Percentiles rank a stretch among this genome's conserved stretches.
phyloP scores from a whole-genome alignment of 2,329 filamentous ascomycete species.

The Sporothrix protearum region DNA sequence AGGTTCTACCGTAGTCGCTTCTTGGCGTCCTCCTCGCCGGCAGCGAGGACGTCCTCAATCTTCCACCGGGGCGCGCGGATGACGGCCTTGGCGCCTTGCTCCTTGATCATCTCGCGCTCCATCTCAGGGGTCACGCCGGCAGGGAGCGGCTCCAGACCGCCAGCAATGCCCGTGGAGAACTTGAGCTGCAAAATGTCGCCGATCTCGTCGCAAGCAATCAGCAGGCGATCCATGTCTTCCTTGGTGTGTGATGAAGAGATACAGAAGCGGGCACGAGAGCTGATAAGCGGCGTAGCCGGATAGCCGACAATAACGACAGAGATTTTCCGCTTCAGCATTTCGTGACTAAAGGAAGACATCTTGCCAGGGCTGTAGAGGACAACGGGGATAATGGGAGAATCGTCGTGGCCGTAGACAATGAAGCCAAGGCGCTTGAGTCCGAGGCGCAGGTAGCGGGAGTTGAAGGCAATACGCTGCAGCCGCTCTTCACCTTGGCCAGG shows the following conservation, averaged over 20 bases:
- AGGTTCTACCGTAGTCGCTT: conserved; percentile 32
- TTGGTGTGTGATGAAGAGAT: conserved; percentile 96
- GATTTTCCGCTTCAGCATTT: conserved; percentile 97
- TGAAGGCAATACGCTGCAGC: conserved; percentile 93
- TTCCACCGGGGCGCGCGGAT: conserved; percentile 76
- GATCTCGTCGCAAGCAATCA: conserved; percentile 87
- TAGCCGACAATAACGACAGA: conserved; percentile 97
- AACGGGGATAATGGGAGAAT: conserved; percentile 93
- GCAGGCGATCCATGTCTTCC: conserved; percentile 87
- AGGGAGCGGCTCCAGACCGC: conserved; percentile 73
- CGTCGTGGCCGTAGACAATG: conserved; percentile 96
- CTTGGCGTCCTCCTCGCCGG: conserved; percentile 37
- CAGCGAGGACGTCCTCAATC: conserved; percentile 74
- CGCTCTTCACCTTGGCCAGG: conserved; percentile 95
- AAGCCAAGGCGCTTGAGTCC: conserved; percentile 94
- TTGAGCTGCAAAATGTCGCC: conserved; percentile 91
- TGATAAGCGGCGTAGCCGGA: conserved; percentile 91
- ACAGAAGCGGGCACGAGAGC: conserved; percentile 91
- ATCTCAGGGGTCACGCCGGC: conserved; percentile 68
- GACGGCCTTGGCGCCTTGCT: conserved; percentile 65
- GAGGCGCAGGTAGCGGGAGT: conserved; percentile 95
- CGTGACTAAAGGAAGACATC: conserved; percentile 96
- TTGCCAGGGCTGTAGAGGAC: conserved; percentile 98
- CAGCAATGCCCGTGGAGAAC: conserved; percentile 93
- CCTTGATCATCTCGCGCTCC: conserved; percentile 64